Conservation (phyloP, 1,284 basidiomycete species). For the Leccinum olivaceoglutinosum region DNA sequence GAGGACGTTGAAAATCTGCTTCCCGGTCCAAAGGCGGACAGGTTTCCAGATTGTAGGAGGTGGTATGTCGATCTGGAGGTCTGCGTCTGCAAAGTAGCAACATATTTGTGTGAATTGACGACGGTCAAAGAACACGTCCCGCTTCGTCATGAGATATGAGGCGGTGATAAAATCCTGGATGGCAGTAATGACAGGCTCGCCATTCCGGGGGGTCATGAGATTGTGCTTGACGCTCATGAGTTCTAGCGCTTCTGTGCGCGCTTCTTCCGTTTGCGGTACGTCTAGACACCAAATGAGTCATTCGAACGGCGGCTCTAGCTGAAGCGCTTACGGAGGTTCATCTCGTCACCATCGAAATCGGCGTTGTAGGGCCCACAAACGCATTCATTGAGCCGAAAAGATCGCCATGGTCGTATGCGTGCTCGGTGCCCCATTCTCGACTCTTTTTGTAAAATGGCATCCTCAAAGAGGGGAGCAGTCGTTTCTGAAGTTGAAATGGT, state of each 20-base stretch:
- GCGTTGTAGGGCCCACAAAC: conserved; percentile 99
- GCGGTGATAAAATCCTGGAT: conserved; percentile 99
- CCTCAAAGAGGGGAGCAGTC: too few relatives aligned
- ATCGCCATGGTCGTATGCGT: conserved; percentile 92
- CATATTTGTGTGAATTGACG: conserved; percentile 96
- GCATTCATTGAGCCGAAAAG: conserved; percentile 98
- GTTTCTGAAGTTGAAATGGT: too few relatives aligned
- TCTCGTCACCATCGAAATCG: conserved; percentile 99
- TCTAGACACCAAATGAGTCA: conserved; percentile 43
- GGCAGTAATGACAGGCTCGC: conserved; percentile 97
- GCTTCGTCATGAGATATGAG: conserved; percentile 89
- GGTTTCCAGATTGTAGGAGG: conserved; percentile 96
- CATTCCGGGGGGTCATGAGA: conserved; percentile 94
- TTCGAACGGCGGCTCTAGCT: neutral
- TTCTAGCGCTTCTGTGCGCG: conserved; percentile 93
- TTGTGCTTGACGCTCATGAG: conserved; percentile 99
- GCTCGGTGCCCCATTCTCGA: conserved; percentile 55
- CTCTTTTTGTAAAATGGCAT: too few relatives aligned
- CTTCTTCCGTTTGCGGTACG: conserved; percentile 98
- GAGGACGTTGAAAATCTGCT: conserved; percentile 95
- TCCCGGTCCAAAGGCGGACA: conserved; percentile 93
- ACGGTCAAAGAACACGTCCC: conserved; percentile 92
- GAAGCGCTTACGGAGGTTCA: conserved; percentile 85
- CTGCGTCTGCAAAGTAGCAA: conserved; percentile 90
- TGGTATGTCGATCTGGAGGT: conserved; percentile 91